Base-by-base conservation (phyloP, 106 monocot genomes). In the Phalaenopsis equestris region DNA sequence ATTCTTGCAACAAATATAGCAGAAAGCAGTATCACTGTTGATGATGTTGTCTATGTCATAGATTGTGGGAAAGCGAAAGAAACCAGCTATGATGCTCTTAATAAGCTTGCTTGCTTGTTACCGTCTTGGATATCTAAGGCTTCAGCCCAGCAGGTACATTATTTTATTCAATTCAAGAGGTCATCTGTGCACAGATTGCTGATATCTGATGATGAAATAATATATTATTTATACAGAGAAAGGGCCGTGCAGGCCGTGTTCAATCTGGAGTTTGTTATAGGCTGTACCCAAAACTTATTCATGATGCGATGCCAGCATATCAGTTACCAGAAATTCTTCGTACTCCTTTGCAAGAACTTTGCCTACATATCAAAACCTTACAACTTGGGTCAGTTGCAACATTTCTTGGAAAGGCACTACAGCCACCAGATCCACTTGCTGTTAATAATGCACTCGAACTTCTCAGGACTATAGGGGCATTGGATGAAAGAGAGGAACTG, bases 111-210 rank as follows among this genome's bases (percentile, higher is more conserved):
- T 61, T 98, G 98, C 82, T 75, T 98, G 45, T 82, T 93, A 47
- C 98, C 98, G 55, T 98, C 98, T 67, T 98, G 98, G 98, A 98
- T 98, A 84, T 98, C 98, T 75, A 98, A 98, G 81, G 98, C 98
- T 84, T 98, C 98, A 47, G 92, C 94, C 56, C 98, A 89, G 80
- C 94, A 98, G 92, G 98, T 98, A 77, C 49, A 72, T 79, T 10
- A 79, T 18, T 56, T 79, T 47, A 23, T 14, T 79, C n/a, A 37
- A 79, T 55, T 38, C 41, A 16, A 38, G 38, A 3, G 17, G 45
- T 67, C 6, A 49, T 38, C 30, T 12, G 36, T 41, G 10, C 41
- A 30, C 3, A 24, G 17, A 16, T 76, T 76, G 48, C 52, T 77
- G 67, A 47, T 37, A 37, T 65, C 36, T 38, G 45, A 67, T 75